Evolutionary conservation across 257 asterid genomes (phyloP).

Genomic region (Petunia axillaris): DNA sequence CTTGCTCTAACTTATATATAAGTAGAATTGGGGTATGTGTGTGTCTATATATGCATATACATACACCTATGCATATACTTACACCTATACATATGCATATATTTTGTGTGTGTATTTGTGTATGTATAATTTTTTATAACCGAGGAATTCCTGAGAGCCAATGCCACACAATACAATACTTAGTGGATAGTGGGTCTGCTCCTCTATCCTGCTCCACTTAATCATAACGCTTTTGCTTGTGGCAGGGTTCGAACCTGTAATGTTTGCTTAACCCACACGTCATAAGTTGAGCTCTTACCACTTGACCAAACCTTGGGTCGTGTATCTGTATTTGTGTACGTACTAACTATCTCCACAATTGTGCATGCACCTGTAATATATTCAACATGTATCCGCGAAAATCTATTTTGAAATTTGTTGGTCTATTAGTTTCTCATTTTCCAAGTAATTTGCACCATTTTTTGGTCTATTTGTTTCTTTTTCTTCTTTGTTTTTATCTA

Average conservation of each 20-base stretch:
- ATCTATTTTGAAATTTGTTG: neutral
- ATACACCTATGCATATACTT: neutral
- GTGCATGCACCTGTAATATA: neutral
- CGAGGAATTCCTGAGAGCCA: no score
- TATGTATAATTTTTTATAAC: no score
- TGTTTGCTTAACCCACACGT: no score
- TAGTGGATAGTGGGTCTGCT: no score
- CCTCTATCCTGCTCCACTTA: no score
- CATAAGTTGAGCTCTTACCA: no score
- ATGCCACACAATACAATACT: no score
- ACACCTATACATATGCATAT: neutral
- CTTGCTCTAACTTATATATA: neutral
- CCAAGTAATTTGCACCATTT: neutral
- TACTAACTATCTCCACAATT: neutral
- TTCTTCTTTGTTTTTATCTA: neutral
- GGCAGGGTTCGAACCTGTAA: no score
- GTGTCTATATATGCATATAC: neutral
- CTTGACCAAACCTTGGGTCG: no score
- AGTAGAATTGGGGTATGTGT: neutral
- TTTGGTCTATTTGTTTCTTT: neutral
- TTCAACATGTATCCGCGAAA: neutral
- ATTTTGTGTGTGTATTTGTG: neutral
- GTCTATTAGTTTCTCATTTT: neutral
- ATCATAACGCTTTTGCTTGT: no score
- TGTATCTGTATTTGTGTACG: no score